Conservation (phyloP, 306 rosid genomes). For the Luffa aegyptiaca region DNA sequence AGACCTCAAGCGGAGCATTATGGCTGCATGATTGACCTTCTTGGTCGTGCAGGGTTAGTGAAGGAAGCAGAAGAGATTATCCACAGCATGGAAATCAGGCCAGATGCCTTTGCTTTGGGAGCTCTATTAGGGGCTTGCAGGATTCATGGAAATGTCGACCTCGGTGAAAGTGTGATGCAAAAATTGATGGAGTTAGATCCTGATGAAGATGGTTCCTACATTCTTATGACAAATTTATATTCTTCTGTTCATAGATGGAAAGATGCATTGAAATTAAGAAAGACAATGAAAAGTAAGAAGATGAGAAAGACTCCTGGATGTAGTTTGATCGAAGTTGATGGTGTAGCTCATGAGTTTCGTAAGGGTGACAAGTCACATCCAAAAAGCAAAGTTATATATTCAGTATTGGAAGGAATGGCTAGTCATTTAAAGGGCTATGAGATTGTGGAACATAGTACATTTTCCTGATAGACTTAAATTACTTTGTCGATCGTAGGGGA, state of each 20-base stretch:
- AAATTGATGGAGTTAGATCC: slow-evolving; percentile 21
- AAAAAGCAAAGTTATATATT: slow-evolving; percentile 15
- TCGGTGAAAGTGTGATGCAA: slow-evolving; percentile 23
- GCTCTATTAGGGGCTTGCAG: slow-evolving; percentile 31
- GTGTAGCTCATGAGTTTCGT: slow-evolving; percentile 27
- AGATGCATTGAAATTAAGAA: slow-evolving; percentile 33
- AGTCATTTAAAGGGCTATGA: slow-evolving; percentile 12
- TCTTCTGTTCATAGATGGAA: slow-evolving; percentile 33
- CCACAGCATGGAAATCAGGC: slow-evolving; percentile 25
- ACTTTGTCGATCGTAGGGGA: neutral
- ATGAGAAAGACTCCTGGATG: slow-evolving; percentile 33
- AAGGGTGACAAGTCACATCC: slow-evolving; percentile 25
- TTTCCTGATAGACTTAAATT: neutral
- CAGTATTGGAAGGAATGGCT: slow-evolving; percentile 15
- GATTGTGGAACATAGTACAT: slow-evolving; percentile 1
- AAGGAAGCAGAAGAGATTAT: slow-evolving; percentile 26
- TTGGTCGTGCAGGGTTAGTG: slow-evolving; percentile 29
- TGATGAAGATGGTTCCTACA: slow-evolving; percentile 24
- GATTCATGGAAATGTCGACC: slow-evolving; percentile 26
- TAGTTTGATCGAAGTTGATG: slow-evolving; percentile 34
- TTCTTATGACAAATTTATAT: slow-evolving; percentile 31
- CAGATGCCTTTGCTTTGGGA: slow-evolving; percentile 32
- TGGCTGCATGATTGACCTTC: slow-evolving; percentile 43
- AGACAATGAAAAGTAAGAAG: slow-evolving; percentile 28
- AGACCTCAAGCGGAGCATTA: slow-evolving; percentile 28